Evolutionary conservation across 306 rosid species (phyloP), one percentile per base, ranked within the genome.

Genomic region (Cicer bijugum): DNA sequence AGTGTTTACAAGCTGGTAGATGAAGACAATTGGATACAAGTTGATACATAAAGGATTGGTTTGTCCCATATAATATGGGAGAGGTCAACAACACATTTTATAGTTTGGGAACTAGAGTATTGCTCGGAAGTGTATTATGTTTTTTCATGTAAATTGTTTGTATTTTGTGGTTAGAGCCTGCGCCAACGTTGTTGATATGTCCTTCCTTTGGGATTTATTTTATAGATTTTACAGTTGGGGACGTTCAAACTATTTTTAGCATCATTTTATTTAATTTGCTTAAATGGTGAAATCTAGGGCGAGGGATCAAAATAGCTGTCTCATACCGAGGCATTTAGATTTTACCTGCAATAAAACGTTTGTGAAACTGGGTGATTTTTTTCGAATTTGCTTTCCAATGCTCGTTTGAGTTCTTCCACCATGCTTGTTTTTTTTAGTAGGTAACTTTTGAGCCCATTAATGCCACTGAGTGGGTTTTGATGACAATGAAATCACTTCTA

Each of bases 1-100:
- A 90, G 98, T 39, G 55, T 66, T 75, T 91, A 89, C 81, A 59
- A 78, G 75, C 84, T 91, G 76, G 82, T 17, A 6, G 90, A 86
- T 33, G 89, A 83, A 61, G 87, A 81, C 68, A 35, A 58, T 71
- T 78, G 77, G 85, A 51, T 52, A 44, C 70, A 38, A 45, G 70
- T 19, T 63, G 80, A 67, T 56, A 15, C 28, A 12, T 57, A 17
- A 62, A 37, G 37, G 52, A 45, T 50, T 74, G 65, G 17, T 46
- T 47, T 69, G 43, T 12, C 44, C 59, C 60, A 4, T 64, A 42
- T 6, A 16, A 16, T 33, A 38, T 51, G 70, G 52, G 45, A 52
- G 45, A 62, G 6, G 72, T 9, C 63, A n/a, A 9, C 56, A 38
- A 42, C 70, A 63, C 74, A 39, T 63, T 75, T 75, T 10, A 45